Base-by-base conservation (phyloP, 2,329 filamentous ascomycete species). In the Shiraia sp. region DNA sequence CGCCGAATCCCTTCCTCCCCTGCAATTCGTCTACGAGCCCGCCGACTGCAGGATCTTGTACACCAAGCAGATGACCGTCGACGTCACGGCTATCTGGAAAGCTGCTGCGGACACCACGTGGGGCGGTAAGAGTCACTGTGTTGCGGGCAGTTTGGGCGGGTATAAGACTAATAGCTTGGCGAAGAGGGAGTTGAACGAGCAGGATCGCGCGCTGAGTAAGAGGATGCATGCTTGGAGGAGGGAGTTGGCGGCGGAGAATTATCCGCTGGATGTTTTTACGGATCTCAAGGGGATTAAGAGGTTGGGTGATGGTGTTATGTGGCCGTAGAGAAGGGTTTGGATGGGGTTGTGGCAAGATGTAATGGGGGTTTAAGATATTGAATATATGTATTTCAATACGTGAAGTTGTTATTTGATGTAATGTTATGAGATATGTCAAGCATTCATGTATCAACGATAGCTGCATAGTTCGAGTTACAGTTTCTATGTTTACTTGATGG, bases 1-100 rank as follows among this genome's bases (percentile, higher is more conserved):
- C 19, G 74, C 76, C 23, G 54, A 61, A 35, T 49, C 41, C 3
- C 55, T 73, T 14, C 67, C 71, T 0, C 77, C 82, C n/a, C 58
- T 79, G 10, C 83, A 87, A 40, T 86, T 85, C 56, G 68, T 79
- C 3, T 81, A 82, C 48, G 78, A 84, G 56, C 72, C 79, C 1
- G 76, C 83, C 0, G 79, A 86, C 53, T 86, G 83, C 57, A 73
- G 81, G 3, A 68, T 85, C 16, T 80, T 79, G 53, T 85, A 79
- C 49, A 86, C 83, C 0, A 65, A 74, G 34, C 68, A 74, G 6
- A 85, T 82, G 68, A 66, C 80, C 12, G 66, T 73, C 10, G 73
- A 82, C 45, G 72, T 79, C 2, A 73, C 72, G 2, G 73, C 70
- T 6, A 69, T 80, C 17, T 86, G 83, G 83, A 72, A 72, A 38